phyloP scores from a whole-genome alignment of 495 filamentous ascomycete genomes.

The Penicillium psychrofluorescens region DNA sequence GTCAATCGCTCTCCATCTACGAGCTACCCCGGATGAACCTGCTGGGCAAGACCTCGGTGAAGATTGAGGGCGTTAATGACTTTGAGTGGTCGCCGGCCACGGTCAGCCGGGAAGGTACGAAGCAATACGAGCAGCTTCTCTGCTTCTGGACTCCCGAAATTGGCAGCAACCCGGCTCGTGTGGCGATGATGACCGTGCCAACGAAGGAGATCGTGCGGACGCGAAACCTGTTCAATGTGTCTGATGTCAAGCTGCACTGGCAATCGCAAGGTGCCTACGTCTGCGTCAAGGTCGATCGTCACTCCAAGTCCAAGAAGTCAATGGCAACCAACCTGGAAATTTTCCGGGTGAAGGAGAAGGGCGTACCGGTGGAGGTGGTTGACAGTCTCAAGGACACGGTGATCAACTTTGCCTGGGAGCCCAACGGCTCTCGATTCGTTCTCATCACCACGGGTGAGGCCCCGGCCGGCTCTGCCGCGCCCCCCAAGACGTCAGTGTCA shows the following conservation, averaged over 20 bases:
- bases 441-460: conserved; percentile 92
- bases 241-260: conserved; percentile 92
- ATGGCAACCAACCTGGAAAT: conserved; percentile 96
- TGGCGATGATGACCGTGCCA: conserved; percentile 92
- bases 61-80: conserved; percentile 93
- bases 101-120: conserved; percentile 69
- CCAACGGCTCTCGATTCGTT: conserved; percentile 93
- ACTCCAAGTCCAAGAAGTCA: conserved; percentile 98
- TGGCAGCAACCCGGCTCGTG: conserved; percentile 95
- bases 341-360: conserved; percentile 93
- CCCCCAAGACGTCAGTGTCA: conserved; percentile 88
- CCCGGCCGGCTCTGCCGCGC: conserved; percentile 64
- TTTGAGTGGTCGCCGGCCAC: conserved; percentile 94
- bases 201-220: conserved; percentile 89
- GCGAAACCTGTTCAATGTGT: conserved; percentile 93
- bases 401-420: conserved; percentile 99
- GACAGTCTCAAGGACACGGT: conserved; percentile 96
- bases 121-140: conserved; percentile 88
- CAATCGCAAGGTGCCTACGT: conserved; percentile 89
- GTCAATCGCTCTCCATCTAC: conserved; percentile 86
- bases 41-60: conserved; percentile 80
- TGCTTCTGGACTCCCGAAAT: conserved; percentile 99
- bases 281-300: conserved; percentile 96
- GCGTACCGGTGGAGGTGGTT: conserved; percentile 95
- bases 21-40: conserved; percentile 89